Percentiles rank a stretch among this genome's conserved stretches.
Evolutionary conservation across 2,329 filamentous ascomycete genomes (phyloP).

Genomic region (Botrytis squamosa): DNA sequence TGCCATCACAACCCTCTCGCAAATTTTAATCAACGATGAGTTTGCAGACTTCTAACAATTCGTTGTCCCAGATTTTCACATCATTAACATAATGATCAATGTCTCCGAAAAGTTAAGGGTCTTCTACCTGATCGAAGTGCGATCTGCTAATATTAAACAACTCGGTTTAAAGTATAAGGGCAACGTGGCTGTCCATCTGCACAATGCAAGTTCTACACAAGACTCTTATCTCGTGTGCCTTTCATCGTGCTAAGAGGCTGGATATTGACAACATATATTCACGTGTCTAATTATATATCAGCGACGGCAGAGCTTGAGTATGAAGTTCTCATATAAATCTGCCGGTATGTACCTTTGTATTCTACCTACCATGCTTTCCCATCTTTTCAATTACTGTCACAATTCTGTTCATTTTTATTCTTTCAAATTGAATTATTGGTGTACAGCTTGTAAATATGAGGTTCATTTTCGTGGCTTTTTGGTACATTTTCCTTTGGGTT

Average conservation of each 20-base stretch:
- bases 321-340: constrained; percentile 3
- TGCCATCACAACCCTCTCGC: not conserved
- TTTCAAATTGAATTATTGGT: too few relatives aligned
- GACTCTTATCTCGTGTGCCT: not conserved
- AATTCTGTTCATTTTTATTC: not conserved
- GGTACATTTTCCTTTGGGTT: not conserved
- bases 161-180: not conserved
- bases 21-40: not conserved
- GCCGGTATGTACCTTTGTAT: not conserved
- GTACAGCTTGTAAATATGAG: not conserved
- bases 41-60: not conserved
- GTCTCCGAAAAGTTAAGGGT: not conserved
- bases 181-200: not conserved
- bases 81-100: not conserved
- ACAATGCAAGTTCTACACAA: not conserved
- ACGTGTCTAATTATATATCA: not conserved
- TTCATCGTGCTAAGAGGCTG: not conserved
- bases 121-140: not conserved
- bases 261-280: not conserved
- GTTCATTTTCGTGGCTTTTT: not conserved
- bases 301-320: not conserved
- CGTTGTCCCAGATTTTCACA: not conserved
- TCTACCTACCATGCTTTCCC: not conserved
- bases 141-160: not conserved
- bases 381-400: not conserved